These are phyloP conservation scores for Plectosphaerella sp. DNA, from an alignment of 2,329 filamentous ascomycete genomes.

Conservation along the genomic window DNA sequence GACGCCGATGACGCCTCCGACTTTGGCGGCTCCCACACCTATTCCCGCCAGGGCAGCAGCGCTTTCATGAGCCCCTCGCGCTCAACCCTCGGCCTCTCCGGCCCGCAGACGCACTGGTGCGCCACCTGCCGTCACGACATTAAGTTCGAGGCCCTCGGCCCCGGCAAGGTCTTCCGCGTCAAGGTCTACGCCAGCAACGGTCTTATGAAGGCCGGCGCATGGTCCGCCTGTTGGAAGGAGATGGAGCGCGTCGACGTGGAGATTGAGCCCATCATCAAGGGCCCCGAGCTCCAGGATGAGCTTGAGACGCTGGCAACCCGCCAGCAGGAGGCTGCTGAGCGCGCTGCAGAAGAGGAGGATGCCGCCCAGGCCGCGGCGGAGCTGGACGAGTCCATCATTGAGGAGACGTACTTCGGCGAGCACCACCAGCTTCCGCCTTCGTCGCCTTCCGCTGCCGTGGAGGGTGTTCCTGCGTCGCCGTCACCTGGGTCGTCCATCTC, in stretches of 20 bases:
- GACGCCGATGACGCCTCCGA: slow-evolving; percentile 39
- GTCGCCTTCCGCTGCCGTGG: slow-evolving; percentile 1
- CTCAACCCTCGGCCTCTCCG: slow-evolving; percentile 2
- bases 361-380: slow-evolving; percentile 6
- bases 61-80: not conserved
- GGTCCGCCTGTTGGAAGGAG: slow-evolving; percentile 91
- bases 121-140: slow-evolving; percentile 51
- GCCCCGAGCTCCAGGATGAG: slow-evolving; percentile 48
- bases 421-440: not conserved
- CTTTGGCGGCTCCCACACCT: slow-evolving; percentile 20
- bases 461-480: not conserved
- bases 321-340: slow-evolving; percentile 31
- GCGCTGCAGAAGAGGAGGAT: slow-evolving; percentile 21
- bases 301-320: slow-evolving; percentile 51
- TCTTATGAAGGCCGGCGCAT: slow-evolving; percentile 85
- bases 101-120: slow-evolving; percentile 48
- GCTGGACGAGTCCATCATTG: slow-evolving; percentile 9
- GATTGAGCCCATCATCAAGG: slow-evolving; percentile 68
- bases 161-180: slow-evolving; percentile 63
- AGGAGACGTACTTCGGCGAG: slow-evolving; percentile 6
- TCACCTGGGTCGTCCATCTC: slow-evolving; percentile 7
- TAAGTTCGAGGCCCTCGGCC: slow-evolving; percentile 46
- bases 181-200: slow-evolving; percentile 95
- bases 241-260: slow-evolving; percentile 99
- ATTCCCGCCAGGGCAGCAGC: slow-evolving; percentile 9